phyloP scores from a whole-genome alignment of 2,329 filamentous ascomycete genomes.

The Aureobasidium sp. region DNA sequence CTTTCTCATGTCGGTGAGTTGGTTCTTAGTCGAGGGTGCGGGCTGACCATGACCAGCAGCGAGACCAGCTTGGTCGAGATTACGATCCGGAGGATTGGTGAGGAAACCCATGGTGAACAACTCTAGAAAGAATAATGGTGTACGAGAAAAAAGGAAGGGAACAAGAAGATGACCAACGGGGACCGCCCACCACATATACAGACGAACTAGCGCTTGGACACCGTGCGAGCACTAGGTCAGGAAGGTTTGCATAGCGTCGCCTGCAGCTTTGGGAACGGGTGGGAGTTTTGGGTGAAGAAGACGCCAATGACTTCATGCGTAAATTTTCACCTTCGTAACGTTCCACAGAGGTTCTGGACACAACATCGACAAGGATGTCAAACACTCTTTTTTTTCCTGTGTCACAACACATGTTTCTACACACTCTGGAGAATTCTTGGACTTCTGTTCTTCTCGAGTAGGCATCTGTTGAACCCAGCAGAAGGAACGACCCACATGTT shows the following conservation, averaged over 20 bases:
- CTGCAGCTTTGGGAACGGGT: slow-evolving; percentile 3
- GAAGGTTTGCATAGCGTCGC: slow-evolving; percentile 14
- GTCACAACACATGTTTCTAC: neutral
- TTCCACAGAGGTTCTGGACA: neutral
- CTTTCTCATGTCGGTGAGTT: neutral
- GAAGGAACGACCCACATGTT: neutral
- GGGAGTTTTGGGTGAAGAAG: neutral
- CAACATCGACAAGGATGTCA: neutral
- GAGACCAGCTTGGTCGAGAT: slow-evolving; percentile 13
- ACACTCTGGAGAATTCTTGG: neutral
- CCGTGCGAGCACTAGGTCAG: neutral
- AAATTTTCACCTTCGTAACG: neutral
- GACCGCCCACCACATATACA: slow-evolving; percentile 1
- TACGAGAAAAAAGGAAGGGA: slow-evolving; percentile 3
- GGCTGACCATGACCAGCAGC: slow-evolving; percentile 6
- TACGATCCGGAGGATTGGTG: slow-evolving; percentile 10
- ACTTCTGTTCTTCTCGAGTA: no score
- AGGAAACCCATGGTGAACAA: slow-evolving; percentile 2
- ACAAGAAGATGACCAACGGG: neutral
- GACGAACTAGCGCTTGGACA: slow-evolving; percentile 2
- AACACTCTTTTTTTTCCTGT: neutral
- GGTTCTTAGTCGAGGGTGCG: neutral
- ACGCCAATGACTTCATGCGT: slow-evolving; percentile 5
- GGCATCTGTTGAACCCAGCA: neutral
- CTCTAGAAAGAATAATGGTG: neutral